These are phyloP conservation scores for Colletotrichum salicis DNA, from an alignment of 2,329 filamentous ascomycete genomes.

Conservation along the genomic window DNA sequence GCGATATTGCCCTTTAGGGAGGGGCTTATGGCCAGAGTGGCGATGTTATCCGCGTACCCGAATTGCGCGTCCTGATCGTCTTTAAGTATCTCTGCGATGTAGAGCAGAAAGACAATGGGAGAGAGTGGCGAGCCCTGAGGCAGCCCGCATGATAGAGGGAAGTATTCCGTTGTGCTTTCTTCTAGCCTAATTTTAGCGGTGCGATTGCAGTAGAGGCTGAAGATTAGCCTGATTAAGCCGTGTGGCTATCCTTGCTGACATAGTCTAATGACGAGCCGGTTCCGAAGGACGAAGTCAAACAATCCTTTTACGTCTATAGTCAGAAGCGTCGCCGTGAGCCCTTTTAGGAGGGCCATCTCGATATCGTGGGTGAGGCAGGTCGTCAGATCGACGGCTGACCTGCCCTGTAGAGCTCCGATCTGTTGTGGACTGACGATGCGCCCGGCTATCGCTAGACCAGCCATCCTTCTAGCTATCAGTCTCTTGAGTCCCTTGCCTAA, in stretches of 20 bases:
- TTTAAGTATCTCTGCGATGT: constrained; percentile 4
- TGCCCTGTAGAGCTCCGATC: constrained; percentile 10
- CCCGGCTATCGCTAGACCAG: not conserved
- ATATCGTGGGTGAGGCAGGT: constrained; percentile 18
- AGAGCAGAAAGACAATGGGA: constrained; percentile 18
- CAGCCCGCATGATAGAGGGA: not conserved
- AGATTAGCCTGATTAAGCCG: not conserved
- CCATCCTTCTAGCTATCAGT: constrained; percentile 14
- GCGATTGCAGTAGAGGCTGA: not conserved
- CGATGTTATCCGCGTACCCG: not conserved
- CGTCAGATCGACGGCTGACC: constrained; percentile 13
- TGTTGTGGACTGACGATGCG: constrained; percentile 18
- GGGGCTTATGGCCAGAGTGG: not conserved
- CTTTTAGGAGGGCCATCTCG: constrained; percentile 11
- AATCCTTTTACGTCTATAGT: constrained; percentile 23
- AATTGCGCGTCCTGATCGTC: not conserved
- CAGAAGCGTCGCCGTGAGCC: not conserved
- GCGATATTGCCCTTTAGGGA: not conserved
- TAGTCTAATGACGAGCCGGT: constrained; percentile 2
- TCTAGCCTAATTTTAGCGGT: constrained; percentile 1
- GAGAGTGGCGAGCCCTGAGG: constrained; percentile 21
- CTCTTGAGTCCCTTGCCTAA: constrained; percentile 33
- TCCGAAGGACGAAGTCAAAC: constrained; percentile 14
- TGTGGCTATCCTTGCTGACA: constrained; percentile 9
- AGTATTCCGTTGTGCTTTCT: not conserved